Evolutionary conservation across 1,284 basidiomycete genomes (phyloP), one percentile per base, ranked within the genome.

Genomic region (Anthracocystis setariae): DNA sequence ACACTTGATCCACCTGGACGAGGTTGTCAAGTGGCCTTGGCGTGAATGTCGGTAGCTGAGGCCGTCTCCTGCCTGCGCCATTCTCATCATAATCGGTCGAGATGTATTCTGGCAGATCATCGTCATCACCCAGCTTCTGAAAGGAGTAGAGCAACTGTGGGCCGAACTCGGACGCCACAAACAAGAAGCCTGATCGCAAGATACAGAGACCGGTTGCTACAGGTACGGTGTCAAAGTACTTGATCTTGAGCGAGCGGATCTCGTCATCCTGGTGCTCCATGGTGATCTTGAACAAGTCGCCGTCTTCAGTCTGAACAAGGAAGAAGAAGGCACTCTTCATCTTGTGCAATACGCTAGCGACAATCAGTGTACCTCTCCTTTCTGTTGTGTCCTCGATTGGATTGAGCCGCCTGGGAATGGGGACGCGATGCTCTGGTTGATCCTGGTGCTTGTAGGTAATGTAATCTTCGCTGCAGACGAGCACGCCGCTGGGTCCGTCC

Each of bases 281-380:
- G 4, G 81, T 80, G 29, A 82, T 63, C 67, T 82, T 82, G 76
- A 82, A 82, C 45, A 82, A 54, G 49, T 82, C 81, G 32, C 81
- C 81, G 23, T 79, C 72, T 47, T 82, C 81, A 10, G 69, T 75
- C 60, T 82, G 81, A 12, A 82, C 56, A 25, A 82, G 70, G 37
- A 82, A 69, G 66, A 82, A 82, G 56, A 82, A 82, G 52, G 77
- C 74, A 35, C 71, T 68, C 61, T 82, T 82, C 79, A 82, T 81
- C 47, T 77, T 74, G 71, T 82, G 81, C 55, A 80, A 58, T 27
- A 82, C 81, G 23, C 78, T 80, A 2, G 80, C 74, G 5, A 80
- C 74, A 27, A 82, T 70, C 38, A 82, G 57, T 1, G 69, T 76
- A 17, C 80, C 79, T 24, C 76, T 66, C 29, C 66, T 54, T 35